A percentile compares a stretch with the other conserved stretches of the same genome.
These are phyloP conservation scores for Citrus glauca DNA, from an alignment of 345 rosid genomes.

Conservation along the genomic window DNA sequence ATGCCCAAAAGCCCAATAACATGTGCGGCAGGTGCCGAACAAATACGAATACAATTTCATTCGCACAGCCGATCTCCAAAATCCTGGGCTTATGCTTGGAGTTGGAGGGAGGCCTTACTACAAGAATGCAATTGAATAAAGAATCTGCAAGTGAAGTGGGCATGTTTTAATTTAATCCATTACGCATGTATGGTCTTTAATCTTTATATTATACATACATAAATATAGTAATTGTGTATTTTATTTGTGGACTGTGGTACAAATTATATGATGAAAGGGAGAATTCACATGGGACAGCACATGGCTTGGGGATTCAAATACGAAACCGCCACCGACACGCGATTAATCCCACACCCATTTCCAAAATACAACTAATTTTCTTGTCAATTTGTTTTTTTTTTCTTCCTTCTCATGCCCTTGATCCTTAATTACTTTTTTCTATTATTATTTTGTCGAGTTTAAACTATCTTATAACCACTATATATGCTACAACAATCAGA, in stretches of 20 bases:
- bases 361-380: not conserved
- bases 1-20: not conserved
- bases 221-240: not conserved
- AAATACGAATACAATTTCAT: not conserved
- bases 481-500: no score
- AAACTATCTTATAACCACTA: no score
- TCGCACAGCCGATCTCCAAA: not conserved
- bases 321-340: slow-evolving; percentile 4
- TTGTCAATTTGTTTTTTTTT: not conserved
- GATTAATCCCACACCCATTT: not conserved
- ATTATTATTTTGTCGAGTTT: no score
- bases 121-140: not conserved
- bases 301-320: not conserved
- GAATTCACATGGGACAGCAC: slow-evolving; percentile 8
- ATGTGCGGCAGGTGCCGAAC: not conserved
- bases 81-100: not conserved
- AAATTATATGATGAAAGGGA: not conserved
- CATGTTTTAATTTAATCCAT: not conserved
- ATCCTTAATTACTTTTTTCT: not conserved
- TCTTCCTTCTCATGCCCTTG: not conserved
- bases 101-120: not conserved
- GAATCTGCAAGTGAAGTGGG: slow-evolving; percentile 1
- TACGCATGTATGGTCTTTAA: not conserved
- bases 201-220: no score
- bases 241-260: not conserved